Conservation (phyloP, 257 asterid genomes). For the Handroanthus guayacan region DNA sequence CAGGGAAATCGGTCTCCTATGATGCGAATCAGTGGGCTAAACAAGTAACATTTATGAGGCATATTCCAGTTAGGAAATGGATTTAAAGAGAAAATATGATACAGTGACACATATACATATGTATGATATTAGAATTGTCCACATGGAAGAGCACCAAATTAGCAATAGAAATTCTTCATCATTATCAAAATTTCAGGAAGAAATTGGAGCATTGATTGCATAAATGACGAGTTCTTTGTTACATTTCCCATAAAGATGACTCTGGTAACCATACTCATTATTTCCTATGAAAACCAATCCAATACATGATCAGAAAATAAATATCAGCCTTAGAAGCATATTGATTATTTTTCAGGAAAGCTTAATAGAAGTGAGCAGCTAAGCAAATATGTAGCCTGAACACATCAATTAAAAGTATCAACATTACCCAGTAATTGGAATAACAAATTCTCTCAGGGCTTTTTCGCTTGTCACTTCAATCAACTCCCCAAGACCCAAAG, state of each 20-base stretch:
- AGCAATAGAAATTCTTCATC: background rate
- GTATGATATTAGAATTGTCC: background rate
- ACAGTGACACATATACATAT: background rate
- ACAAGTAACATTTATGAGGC: conserved; percentile 32
- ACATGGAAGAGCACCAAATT: background rate
- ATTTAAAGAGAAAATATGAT: conserved; percentile 6
- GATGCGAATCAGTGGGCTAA: conserved; percentile 96
- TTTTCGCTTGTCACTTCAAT: conserved; percentile 93
- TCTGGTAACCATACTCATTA: background rate
- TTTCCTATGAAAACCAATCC: background rate
- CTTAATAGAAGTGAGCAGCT: conserved; percentile 25
- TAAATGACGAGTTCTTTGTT: background rate
- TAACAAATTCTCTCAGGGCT: conserved; percentile 88
- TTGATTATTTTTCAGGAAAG: conserved; percentile 14
- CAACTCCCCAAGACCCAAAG: conserved; percentile 96
- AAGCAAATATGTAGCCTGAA: conserved; percentile 10
- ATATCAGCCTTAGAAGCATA: conserved; percentile 7
- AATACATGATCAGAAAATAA: conserved; percentile 1
- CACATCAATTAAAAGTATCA: conserved; percentile 8
- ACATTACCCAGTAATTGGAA: conserved; percentile 95
- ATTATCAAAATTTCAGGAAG: background rate
- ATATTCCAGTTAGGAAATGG: conserved; percentile 12
- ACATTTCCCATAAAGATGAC: background rate
- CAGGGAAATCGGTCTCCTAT: conserved; percentile 99
- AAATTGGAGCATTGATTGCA: background rate